A percentile compares a stretch with the other conserved stretches of the same genome.
phyloP scores from a whole-genome alignment of 1,139 yeast species.

The Candida albicans region DNA sequence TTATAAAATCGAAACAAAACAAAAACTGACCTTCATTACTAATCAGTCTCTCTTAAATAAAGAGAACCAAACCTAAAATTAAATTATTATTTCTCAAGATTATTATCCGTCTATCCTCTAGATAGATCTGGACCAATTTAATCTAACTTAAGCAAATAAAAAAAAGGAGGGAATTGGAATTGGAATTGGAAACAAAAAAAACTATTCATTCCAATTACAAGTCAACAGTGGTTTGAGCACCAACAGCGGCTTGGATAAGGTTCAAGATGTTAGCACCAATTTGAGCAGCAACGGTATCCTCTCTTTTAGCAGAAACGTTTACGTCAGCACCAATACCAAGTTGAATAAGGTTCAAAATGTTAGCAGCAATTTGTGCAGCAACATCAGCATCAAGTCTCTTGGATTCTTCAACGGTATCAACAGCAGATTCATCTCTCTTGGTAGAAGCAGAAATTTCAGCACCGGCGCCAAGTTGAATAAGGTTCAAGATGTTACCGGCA shows the following conservation, averaged over 20 bases:
- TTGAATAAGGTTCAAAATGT: neutral
- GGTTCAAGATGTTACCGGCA: neutral
- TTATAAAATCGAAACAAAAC: no score
- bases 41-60: no score
- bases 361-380: neutral
- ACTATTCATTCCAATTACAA: no score
- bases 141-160: no score
- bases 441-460: neutral
- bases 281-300: neutral
- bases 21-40: no score
- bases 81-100: no score
- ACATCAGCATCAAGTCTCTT: constrained; percentile 2
- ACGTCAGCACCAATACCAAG: neutral
- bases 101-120: no score
- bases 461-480: constrained; percentile 4
- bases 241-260: neutral
- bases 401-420: constrained; percentile 2
- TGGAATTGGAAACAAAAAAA: no score
- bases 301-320: neutral
- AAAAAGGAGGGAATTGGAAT: no score
- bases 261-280: neutral
- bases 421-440: constrained; percentile 4
- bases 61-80: no score
- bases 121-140: no score
- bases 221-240: neutral